Conservation (phyloP, 495 filamentous ascomycete species). For the Pyrenula massariospora region DNA sequence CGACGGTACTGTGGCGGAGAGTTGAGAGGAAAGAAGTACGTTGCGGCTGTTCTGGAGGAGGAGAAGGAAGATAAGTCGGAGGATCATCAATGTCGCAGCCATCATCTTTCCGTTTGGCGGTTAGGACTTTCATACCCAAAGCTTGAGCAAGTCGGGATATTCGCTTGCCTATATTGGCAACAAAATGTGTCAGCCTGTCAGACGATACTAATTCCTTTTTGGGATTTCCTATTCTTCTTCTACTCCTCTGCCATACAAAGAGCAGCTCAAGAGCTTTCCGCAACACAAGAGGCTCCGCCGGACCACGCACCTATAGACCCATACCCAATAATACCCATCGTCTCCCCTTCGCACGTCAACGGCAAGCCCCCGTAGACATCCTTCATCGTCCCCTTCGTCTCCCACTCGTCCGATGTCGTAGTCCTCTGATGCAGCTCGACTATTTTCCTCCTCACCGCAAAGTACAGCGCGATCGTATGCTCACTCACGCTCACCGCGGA, state of each 20-base stretch:
- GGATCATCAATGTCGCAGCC: conserved; percentile 2
- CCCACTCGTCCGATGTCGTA: conserved; percentile 17
- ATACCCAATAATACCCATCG: conserved; percentile 21
- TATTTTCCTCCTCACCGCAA: conserved; percentile 36
- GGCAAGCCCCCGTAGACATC: conserved; percentile 11
- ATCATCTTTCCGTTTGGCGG: conserved; percentile 28
- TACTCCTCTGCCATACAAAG: too few species aligned
- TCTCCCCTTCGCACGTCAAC: conserved; percentile 19
- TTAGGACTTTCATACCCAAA: conserved; percentile 21
- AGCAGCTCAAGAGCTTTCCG: too few species aligned
- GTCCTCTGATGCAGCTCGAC: conserved; percentile 24
- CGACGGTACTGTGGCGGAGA: conserved; percentile 30
- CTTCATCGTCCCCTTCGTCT: conserved; percentile 9
- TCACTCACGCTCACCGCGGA: conserved; percentile 42
- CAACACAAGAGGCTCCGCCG: too few species aligned
- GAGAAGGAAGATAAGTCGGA: not conserved
- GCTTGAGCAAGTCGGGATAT: conserved; percentile 15
- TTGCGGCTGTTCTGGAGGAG: conserved; percentile 5
- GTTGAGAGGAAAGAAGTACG: conserved; percentile 33
- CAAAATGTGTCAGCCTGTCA: conserved; percentile 2
- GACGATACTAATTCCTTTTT: not conserved
- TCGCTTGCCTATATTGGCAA: conserved; percentile 10
- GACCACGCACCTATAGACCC: conserved; percentile 17
- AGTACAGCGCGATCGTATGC: conserved; percentile 42
- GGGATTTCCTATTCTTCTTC: too few species aligned